These are phyloP conservation scores for Lactifluus rugatus DNA, from an alignment of 768 basidiomycete genomes.

Conservation along the genomic window DNA sequence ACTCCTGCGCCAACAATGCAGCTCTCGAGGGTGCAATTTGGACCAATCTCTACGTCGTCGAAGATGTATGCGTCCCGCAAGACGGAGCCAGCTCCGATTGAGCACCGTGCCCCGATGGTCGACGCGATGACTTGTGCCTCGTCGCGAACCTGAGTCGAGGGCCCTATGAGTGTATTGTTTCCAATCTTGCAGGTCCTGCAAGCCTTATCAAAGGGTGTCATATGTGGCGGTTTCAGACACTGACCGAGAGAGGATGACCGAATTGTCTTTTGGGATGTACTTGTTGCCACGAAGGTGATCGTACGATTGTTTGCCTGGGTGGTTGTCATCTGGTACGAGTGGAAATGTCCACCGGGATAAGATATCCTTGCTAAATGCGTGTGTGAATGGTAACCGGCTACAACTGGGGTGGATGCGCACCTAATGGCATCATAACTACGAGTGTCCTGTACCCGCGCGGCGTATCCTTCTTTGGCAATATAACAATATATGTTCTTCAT, in stretches of 20 bases:
- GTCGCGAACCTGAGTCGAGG: constrained; percentile 56
- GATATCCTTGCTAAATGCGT: constrained; percentile 68
- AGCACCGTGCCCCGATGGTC: constrained; percentile 69
- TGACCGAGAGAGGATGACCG: constrained; percentile 77
- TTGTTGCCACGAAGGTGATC: constrained; percentile 83
- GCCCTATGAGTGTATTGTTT: constrained; percentile 78
- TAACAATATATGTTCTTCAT: constrained; percentile 94
- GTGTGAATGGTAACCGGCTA: not conserved
- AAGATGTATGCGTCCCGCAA: constrained; percentile 78
- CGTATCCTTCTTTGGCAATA: constrained; percentile 80
- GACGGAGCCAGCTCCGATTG: constrained; percentile 58
- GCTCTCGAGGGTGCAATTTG: constrained; percentile 58
- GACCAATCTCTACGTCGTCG: constrained; percentile 62
- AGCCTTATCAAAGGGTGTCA: not conserved
- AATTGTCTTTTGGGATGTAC: constrained; percentile 73
- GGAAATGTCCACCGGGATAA: constrained; percentile 93
- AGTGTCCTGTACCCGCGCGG: constrained; percentile 88
- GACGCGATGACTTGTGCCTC: constrained; percentile 59
- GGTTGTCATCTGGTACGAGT: constrained; percentile 87
- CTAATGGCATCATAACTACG: constrained; percentile 85
- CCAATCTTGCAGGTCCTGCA: constrained; percentile 79
- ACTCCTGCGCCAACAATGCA: constrained; percentile 78
- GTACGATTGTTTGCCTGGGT: constrained; percentile 73
- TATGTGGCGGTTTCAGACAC: constrained; percentile 19
- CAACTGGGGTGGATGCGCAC: constrained; percentile 29